phyloP scores from a whole-genome alignment of 1,284 basidiomycete species.

The Marasmius fiardii region DNA sequence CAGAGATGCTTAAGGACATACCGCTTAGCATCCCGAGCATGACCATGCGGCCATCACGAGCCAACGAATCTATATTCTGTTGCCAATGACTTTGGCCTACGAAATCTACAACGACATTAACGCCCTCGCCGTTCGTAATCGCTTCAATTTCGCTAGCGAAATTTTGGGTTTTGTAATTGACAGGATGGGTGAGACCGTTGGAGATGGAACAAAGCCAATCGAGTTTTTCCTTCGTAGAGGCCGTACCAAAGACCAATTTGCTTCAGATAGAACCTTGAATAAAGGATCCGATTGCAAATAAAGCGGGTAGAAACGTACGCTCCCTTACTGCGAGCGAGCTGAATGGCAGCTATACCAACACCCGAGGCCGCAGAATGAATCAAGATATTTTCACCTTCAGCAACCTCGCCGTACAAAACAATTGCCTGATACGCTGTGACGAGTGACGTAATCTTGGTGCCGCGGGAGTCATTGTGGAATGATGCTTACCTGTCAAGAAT shows the following conservation, averaged over 20 bases:
- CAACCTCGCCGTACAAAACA: constrained; percentile 66
- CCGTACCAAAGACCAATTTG: constrained; percentile 76
- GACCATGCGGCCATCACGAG: constrained; percentile 77
- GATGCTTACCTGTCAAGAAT: constrained; percentile 72
- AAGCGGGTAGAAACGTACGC: constrained; percentile 51
- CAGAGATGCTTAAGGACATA: constrained; percentile 27
- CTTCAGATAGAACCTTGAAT: constrained; percentile 31
- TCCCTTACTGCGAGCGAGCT: constrained; percentile 75
- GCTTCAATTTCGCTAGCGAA: constrained; percentile 70
- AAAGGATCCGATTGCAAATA: constrained; percentile 6
- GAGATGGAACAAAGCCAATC: constrained; percentile 68
- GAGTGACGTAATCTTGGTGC: neutral
- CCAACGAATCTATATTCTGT: constrained; percentile 77
- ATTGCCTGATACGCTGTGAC: constrained; percentile 78
- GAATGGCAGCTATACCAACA: constrained; percentile 89
- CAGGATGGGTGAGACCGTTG: constrained; percentile 67
- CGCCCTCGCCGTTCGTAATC: constrained; percentile 64
- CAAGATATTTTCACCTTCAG: constrained; percentile 74
- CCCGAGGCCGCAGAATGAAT: constrained; percentile 91
- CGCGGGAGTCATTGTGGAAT: neutral
- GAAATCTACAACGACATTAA: constrained; percentile 86
- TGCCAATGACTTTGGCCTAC: constrained; percentile 83
- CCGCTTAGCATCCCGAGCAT: constrained; percentile 71
- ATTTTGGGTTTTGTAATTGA: constrained; percentile 86
- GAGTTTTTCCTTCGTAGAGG: constrained; percentile 84